Evolutionary conservation across 2,329 filamentous ascomycete species (phyloP).

Genomic region (Phyllosticta citribraziliensis): DNA sequence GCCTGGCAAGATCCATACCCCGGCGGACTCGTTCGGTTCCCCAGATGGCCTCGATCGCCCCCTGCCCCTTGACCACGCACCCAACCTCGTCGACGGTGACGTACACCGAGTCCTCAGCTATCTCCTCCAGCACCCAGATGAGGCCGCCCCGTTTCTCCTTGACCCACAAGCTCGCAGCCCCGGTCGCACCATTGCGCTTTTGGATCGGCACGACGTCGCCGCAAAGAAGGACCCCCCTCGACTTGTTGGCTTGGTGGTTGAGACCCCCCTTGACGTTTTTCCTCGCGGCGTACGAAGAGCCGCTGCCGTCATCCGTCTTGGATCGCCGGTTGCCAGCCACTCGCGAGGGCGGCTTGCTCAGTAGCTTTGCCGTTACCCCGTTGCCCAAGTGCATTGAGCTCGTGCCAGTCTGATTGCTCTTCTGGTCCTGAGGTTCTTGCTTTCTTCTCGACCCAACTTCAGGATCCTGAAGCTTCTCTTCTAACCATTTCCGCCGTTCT

Average conservation of each 20-base stretch:
- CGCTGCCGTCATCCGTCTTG: constrained; percentile 53
- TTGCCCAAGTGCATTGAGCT: constrained; percentile 56
- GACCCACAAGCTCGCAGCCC: constrained; percentile 93
- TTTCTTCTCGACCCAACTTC: constrained; percentile 35
- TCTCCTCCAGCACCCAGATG: constrained; percentile 97
- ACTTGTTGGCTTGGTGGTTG: constrained; percentile 64
- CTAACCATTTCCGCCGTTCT: constrained; percentile 81
- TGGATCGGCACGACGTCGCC: constrained; percentile 97
- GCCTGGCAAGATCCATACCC: constrained; percentile 64
- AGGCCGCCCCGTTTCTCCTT: constrained; percentile 91
- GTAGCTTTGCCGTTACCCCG: constrained; percentile 76
- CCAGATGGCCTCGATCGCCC: constrained; percentile 82
- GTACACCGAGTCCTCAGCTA: constrained; percentile 82
- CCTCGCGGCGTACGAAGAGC: constrained; percentile 33
- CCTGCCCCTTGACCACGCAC: constrained; percentile 57
- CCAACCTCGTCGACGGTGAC: constrained; percentile 71
- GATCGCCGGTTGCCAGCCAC: constrained; percentile 47
- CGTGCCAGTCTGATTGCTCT: constrained; percentile 24
- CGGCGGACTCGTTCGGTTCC: constrained; percentile 56
- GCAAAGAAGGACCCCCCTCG: constrained; percentile 81
- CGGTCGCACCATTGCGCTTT: constrained; percentile 85
- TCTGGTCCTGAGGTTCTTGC: constrained; percentile 26
- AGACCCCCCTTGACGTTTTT: constrained; percentile 46
- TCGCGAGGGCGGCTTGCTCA: constrained; percentile 68
- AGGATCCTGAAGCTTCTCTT: constrained; percentile 66